Percentiles rank a stretch among this genome's conserved stretches.
Conservation (phyloP, 192 early-diverging fungal species). For the Linnemannia elongata region DNA sequence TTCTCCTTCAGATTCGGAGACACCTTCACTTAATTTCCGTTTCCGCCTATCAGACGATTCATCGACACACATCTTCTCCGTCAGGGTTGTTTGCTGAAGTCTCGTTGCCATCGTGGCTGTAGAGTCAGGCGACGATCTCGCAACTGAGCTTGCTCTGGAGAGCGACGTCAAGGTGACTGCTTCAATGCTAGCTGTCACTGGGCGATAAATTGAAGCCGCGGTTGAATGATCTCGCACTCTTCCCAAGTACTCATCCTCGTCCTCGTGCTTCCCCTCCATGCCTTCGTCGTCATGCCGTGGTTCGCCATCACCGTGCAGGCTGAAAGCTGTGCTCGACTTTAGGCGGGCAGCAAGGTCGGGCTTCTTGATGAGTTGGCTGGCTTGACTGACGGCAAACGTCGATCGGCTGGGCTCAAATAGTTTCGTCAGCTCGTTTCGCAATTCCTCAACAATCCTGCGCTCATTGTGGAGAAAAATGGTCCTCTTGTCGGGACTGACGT, state of each 20-base stretch:
- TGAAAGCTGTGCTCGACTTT: neutral
- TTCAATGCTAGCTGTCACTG: neutral
- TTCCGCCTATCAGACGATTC: neutral
- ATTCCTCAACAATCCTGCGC: slow-evolving; percentile 61
- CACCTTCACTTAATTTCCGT: neutral
- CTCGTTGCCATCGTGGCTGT: neutral
- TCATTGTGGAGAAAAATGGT: slow-evolving; percentile 91
- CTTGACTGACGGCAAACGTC: slow-evolving; percentile 55
- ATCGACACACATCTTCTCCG: neutral
- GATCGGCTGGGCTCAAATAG: slow-evolving; percentile 73
- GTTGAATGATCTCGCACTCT: neutral
- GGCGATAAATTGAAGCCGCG: neutral
- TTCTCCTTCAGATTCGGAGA: neutral
- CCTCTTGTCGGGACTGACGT: slow-evolving; percentile 95
- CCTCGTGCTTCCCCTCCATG: neutral
- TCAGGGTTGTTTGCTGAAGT: slow-evolving; percentile 4
- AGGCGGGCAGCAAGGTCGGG: slow-evolving; percentile 32
- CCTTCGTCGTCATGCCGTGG: neutral
- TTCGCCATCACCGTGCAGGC: neutral
- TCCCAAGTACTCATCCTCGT: neutral
- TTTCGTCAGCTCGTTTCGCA: slow-evolving; percentile 62
- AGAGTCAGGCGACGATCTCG: neutral
- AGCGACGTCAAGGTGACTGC: neutral
- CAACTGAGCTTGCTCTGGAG: neutral
- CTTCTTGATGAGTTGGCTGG: slow-evolving; percentile 44